Evolutionary conservation across 78 protist genomes (phyloP), one percentile per base, ranked within the genome.

Genomic region (Pigoraptor vietnamica): DNA sequence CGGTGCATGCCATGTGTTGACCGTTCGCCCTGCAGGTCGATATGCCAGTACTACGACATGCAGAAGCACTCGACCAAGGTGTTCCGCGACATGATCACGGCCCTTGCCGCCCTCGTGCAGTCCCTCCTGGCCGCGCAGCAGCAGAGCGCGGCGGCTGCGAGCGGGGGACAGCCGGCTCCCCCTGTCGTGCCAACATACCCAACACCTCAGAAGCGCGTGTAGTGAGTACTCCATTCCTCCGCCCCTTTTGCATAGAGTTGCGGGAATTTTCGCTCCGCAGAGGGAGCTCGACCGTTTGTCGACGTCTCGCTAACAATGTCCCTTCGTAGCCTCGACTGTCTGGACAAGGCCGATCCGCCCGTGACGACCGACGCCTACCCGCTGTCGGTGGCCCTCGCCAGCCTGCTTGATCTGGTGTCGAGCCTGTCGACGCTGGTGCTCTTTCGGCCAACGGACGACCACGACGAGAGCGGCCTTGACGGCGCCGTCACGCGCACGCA

Each of bases 281-380:
- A 24, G 14, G 34, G 14, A 24, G n/a, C n/a, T n/a, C n/a, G n/a
- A n/a, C n/a, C n/a, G n/a, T n/a, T n/a, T n/a, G n/a, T n/a, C n/a
- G n/a, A n/a, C n/a, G n/a, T n/a, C n/a, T n/a, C n/a, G n/a, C n/a
- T n/a, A n/a, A n/a, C n/a, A n/a, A n/a, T n/a, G n/a, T n/a, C n/a
- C n/a, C n/a, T n/a, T n/a, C 86, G 48, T 81, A 89, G 91, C 40
- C 82, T 90, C 9, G 92, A 90, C n/a, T 24, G 37, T 0, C 92
- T 90, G 87, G 92, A 90, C 86, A 90, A 90, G 87, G 34, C 37
- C 33, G 92, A 90, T 9, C 39, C 92, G 55, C 92, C 92, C 34
- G 23, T 23, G 24, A 37, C n/a, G 10, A 40, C 39, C n/a, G 55
- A 35, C 37, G 37, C 0, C 37, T 90, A 90, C 0, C 86, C 87